Base-by-base conservation (phyloP, 2,329 filamentous ascomycete genomes). In the Aspergillus sp. region DNA sequence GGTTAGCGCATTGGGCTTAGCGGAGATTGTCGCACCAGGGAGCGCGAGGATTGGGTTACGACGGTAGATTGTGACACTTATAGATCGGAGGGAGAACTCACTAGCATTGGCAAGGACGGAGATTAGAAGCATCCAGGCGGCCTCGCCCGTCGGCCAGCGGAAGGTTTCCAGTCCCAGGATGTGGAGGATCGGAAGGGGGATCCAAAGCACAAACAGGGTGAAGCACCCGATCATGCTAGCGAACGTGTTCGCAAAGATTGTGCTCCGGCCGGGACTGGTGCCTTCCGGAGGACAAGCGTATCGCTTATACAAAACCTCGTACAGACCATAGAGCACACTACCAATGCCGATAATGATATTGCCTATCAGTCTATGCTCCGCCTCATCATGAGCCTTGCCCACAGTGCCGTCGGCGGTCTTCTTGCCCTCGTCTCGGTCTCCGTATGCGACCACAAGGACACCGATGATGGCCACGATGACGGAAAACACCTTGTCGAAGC, bases 291-390 rank as follows among this genome's bases (percentile, higher is more conserved):
- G 94, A 68, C 94, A 99, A 13, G 93, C 93, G 54, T 86, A 85
- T 54, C 87, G 86, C 79, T 99, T 99, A 77, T 99, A 99, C 36
- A 99, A 73, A 5, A 99, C 94, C 72, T 99, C 94, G 73, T 99
- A 99, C 45, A 99, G 85, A 1, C 94, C 94, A 70, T 99, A 99
- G 16, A 99, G 80, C 6, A 99, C 86, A 59, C 88, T 94, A 9
- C 94, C 94, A 20, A 90, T 73, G 33, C 93, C 93, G 63, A 99
- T 99, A 63, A 99, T 83, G 36, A 97, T 74, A 67, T 99, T 99
- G 6, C 94, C 94, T 1, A 93, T 70, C 11, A 92, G 81, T 16
- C 91, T 82, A 60, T 86, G 86, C 42, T 81, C 81, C 0, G 84
- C 83, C 52, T 82, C 79, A n/a, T 76, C 73, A 24, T 64, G 73